Percentiles rank a stretch among this genome's conserved stretches.
Conservation (phyloP, 768 basidiomycete genomes). For the Panus rudis region DNA sequence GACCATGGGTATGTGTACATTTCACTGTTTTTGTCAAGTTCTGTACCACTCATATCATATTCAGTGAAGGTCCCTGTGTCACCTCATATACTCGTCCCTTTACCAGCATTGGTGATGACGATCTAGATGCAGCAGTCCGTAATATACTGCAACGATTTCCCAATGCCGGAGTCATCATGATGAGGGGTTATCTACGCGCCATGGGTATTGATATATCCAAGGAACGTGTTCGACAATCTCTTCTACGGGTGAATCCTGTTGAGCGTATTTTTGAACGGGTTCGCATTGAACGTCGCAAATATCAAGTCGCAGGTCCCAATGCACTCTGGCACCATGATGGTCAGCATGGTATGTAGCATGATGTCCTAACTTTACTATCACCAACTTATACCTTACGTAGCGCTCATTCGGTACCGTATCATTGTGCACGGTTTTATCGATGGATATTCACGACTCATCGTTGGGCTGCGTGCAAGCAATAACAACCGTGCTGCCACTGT, state of each 20-base stretch:
- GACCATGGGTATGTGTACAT: too few species aligned
- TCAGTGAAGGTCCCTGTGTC: too few species aligned
- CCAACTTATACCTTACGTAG: constrained; percentile 7
- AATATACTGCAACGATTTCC: constrained; percentile 19
- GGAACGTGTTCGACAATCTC: constrained; percentile 16
- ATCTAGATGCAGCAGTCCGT: constrained; percentile 17
- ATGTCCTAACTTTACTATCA: not conserved
- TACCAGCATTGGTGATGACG: constrained; percentile 19
- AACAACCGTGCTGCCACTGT: constrained; percentile 38
- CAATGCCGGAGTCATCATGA: constrained; percentile 15
- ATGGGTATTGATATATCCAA: constrained; percentile 18
- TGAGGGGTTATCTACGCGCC: constrained; percentile 16
- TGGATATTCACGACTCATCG: constrained; percentile 31
- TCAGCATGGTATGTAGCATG: constrained; percentile 23
- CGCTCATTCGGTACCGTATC: constrained; percentile 29
- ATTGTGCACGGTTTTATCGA: constrained; percentile 38
- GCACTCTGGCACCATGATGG: constrained; percentile 35
- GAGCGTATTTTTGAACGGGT: constrained; percentile 18
- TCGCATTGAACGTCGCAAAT: constrained; percentile 20
- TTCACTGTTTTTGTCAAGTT: too few species aligned
- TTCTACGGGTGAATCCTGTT: constrained; percentile 17
- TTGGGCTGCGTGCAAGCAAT: constrained; percentile 27
- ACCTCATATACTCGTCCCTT: too few species aligned
- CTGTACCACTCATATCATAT: too few species aligned
- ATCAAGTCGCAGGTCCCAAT: constrained; percentile 29